A percentile compares a stretch with the other conserved stretches of the same genome.
phyloP scores from a whole-genome alignment of 2,329 filamentous ascomycete genomes.

The Dactylellina haptotyla region DNA sequence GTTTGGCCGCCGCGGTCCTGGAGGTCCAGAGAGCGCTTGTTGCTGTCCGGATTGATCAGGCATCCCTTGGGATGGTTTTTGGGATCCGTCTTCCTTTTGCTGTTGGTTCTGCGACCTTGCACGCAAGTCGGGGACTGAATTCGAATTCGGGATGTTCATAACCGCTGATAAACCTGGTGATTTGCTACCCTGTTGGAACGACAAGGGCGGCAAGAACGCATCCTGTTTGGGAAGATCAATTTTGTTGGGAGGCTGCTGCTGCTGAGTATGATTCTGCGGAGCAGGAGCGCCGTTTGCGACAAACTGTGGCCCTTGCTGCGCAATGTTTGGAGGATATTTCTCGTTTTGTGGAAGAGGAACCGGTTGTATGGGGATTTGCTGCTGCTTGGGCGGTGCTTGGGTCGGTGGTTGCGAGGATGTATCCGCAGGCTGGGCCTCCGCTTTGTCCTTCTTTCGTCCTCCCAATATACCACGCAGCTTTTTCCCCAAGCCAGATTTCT shows the following conservation, averaged over 20 bases:
- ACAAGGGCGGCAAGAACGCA: conserved; percentile 36
- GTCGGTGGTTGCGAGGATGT: not conserved
- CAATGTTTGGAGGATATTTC: conserved; percentile 19
- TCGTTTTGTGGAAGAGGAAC: conserved; percentile 23
- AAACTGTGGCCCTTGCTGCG: conserved; percentile 4
- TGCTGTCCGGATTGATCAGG: not conserved
- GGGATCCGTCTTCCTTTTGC: conserved; percentile 15
- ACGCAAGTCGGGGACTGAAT: conserved; percentile 25
- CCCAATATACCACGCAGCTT: conserved; percentile 23
- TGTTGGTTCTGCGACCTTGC: conserved; percentile 33
- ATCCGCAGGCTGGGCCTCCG: conserved; percentile 16
- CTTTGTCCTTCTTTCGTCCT: conserved; percentile 41
- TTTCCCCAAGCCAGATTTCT: conserved; percentile 27
- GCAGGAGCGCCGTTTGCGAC: not conserved
- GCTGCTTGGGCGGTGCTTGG: not conserved
- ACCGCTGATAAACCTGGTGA: conserved; percentile 36
- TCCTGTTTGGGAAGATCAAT: conserved; percentile 34
- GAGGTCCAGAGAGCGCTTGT: not conserved
- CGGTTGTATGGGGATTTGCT: conserved; percentile 5
- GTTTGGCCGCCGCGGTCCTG: conserved; percentile 8
- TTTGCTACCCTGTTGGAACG: conserved; percentile 45
- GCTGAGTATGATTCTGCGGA: conserved; percentile 19
- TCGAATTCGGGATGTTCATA: conserved; percentile 34
- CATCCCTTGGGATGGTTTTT: conserved; percentile 10
- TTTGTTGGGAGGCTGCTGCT: conserved; percentile 27